phyloP scores from a whole-genome alignment of 2,329 filamentous ascomycete species.

The Aspergillus udagawae region DNA sequence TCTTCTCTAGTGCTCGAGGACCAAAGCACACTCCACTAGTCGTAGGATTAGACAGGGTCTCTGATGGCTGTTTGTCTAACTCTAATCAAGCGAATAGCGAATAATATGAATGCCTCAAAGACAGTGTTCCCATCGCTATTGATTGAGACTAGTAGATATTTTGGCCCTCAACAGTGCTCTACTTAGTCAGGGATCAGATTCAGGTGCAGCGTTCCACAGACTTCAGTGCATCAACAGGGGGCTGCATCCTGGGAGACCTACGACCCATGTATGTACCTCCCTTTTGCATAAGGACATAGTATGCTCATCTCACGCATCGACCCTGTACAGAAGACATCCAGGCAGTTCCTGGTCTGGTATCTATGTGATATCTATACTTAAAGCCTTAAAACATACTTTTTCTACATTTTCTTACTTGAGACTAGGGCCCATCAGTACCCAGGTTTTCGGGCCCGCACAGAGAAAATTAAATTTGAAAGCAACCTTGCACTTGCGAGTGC shows the following conservation, averaged over 20 bases:
- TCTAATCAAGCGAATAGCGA: background rate
- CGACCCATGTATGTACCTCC: background rate
- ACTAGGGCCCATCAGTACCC: background rate
- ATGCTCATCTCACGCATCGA: background rate
- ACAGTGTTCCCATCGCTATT: background rate
- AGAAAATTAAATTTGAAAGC: background rate
- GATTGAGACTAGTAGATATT: background rate
- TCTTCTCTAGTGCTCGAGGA: background rate
- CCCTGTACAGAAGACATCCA: background rate
- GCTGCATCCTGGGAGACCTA: background rate
- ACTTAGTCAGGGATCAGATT: background rate
- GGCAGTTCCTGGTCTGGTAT: background rate
- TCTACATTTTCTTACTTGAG: background rate
- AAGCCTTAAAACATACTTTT: background rate
- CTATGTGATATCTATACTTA: background rate
- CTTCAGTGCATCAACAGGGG: background rate
- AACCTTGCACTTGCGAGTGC: background rate
- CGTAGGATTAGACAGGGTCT: background rate
- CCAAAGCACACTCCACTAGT: background rate
- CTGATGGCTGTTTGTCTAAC: background rate
- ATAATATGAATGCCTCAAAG: background rate
- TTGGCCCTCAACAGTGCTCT: background rate
- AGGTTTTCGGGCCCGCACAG: background rate
- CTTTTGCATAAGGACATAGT: background rate
- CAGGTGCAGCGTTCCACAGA: background rate